phyloP scores from a whole-genome alignment of 2,329 filamentous ascomycete genomes.

The Lecanicillium sp. region DNA sequence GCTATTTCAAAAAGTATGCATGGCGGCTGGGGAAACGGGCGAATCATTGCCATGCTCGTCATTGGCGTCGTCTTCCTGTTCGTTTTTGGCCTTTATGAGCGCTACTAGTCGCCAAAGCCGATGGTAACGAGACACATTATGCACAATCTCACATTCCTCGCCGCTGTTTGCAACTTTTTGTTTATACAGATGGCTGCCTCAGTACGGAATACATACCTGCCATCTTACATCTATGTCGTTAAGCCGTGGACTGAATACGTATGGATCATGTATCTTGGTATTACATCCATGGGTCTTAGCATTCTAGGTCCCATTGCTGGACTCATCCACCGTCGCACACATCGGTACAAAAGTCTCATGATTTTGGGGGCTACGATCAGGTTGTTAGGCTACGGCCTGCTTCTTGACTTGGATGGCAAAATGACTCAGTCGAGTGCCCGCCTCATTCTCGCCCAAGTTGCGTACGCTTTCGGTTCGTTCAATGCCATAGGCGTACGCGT shows the following conservation, averaged over 20 bases:
- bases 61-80: conserved; percentile 27
- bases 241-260: conserved; percentile 33
- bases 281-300: conserved; percentile 30
- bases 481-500: conserved; percentile 32
- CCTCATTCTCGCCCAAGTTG: too few species aligned
- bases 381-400: conserved; percentile 29
- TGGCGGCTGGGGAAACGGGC: conserved; percentile 30
- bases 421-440: conserved; percentile 26
- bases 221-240: conserved; percentile 30
- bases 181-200: conserved; percentile 27
- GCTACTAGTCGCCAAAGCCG: conserved; percentile 20
- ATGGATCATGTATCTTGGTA: conserved; percentile 33
- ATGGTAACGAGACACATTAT: conserved; percentile 17
- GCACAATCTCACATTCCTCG: conserved; percentile 23
- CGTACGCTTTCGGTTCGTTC: conserved; percentile 27
- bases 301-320: conserved; percentile 27
- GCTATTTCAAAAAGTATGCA: conserved; percentile 37
- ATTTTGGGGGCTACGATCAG: conserved; percentile 26
- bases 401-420: conserved; percentile 20
- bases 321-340: conserved; percentile 25
- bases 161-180: conserved; percentile 18
- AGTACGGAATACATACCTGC: conserved; percentile 27
- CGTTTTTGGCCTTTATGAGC: conserved; percentile 27
- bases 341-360: conserved; percentile 35
- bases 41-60: conserved; percentile 34